These are phyloP conservation scores for Boletus subcaerulescens DNA, from an alignment of 768 basidiomycete genomes.

Conservation along the genomic window DNA sequence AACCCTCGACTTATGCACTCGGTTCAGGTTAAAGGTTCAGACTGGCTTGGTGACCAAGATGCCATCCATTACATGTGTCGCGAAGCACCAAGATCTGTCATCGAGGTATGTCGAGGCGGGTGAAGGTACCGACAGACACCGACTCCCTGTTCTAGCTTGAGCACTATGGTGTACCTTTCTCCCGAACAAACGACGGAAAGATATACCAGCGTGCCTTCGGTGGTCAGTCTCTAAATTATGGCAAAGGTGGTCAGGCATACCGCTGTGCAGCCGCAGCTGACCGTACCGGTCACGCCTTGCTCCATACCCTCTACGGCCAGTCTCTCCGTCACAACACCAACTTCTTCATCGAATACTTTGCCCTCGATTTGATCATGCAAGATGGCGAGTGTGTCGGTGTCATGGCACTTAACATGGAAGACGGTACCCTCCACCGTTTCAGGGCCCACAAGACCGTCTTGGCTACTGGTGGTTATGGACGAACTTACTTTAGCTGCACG, in stretches of 20 bases:
- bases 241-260: slow-evolving; percentile 99
- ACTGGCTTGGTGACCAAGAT: slow-evolving; percentile 99
- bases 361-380: slow-evolving; percentile 98
- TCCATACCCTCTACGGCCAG: slow-evolving; percentile 99
- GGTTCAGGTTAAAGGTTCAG: slow-evolving; percentile 90
- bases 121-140: neutral
- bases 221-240: slow-evolving; percentile 94
- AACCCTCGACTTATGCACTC: slow-evolving; percentile 15
- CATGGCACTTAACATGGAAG: slow-evolving; percentile 99
- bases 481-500: slow-evolving; percentile 97
- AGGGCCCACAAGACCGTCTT: slow-evolving; percentile 97
- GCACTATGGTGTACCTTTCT: slow-evolving; percentile 98
- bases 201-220: slow-evolving; percentile 99
- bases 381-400: slow-evolving; percentile 99
- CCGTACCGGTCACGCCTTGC: slow-evolving; percentile 96
- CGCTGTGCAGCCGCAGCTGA: slow-evolving; percentile 98
- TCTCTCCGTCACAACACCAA: slow-evolving; percentile 98
- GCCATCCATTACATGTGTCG: slow-evolving; percentile 99
- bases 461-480: slow-evolving; percentile 97
- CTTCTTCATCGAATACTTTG: slow-evolving; percentile 99
- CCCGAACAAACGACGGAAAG: slow-evolving; percentile 96
- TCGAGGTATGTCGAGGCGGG: slow-evolving; percentile 58
- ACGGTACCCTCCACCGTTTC: slow-evolving; percentile 98
- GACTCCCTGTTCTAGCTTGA: slow-evolving; percentile 63
- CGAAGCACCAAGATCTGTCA: slow-evolving; percentile 91